Conservation (phyloP, 805 yeast species). For the Metschnikowia chrysomelidarum region DNA sequence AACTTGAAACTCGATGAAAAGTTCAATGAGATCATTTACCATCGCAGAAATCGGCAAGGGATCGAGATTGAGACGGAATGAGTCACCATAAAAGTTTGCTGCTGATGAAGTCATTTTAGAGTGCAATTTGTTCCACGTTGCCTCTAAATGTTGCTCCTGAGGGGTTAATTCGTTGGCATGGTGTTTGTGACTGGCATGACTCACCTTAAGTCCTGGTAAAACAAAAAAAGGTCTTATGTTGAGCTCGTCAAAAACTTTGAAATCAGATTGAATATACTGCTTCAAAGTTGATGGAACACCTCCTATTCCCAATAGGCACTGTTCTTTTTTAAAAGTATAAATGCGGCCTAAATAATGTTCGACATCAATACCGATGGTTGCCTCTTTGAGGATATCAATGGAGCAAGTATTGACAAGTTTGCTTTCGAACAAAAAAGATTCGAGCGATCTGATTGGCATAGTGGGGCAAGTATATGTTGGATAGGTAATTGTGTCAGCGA, state of each 20-base stretch:
- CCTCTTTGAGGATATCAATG: conserved; percentile 59
- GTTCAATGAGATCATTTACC: conserved; percentile 53
- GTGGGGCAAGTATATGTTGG: too few relatives aligned
- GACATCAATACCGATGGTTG: conserved; percentile 80
- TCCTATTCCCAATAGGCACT: conserved; percentile 71
- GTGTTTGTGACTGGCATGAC: conserved; percentile 29
- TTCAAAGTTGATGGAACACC: conserved; percentile 70
- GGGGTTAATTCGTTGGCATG: conserved; percentile 36
- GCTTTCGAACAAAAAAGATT: conserved; percentile 66
- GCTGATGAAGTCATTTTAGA: conserved; percentile 24
- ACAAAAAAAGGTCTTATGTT: conserved; percentile 79
- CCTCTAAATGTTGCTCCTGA: conserved; percentile 39
- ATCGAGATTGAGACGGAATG: conserved; percentile 52
- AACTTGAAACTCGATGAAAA: conserved; percentile 53
- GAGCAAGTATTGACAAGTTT: conserved; percentile 60
- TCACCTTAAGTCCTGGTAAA: conserved; percentile 62
- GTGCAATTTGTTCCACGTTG: conserved; percentile 38
- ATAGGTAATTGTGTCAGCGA: too few relatives aligned
- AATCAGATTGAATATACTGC: conserved; percentile 56
- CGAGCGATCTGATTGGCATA: conserved; percentile 57
- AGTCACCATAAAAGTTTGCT: conserved; percentile 29
- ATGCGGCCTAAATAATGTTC: conserved; percentile 71
- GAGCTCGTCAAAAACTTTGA: conserved; percentile 55
- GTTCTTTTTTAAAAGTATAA: conserved; percentile 62
- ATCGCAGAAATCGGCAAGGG: conserved; percentile 51